Conservation (phyloP, 1,284 basidiomycete genomes). For the Filobasidium uniguttulatum region DNA sequence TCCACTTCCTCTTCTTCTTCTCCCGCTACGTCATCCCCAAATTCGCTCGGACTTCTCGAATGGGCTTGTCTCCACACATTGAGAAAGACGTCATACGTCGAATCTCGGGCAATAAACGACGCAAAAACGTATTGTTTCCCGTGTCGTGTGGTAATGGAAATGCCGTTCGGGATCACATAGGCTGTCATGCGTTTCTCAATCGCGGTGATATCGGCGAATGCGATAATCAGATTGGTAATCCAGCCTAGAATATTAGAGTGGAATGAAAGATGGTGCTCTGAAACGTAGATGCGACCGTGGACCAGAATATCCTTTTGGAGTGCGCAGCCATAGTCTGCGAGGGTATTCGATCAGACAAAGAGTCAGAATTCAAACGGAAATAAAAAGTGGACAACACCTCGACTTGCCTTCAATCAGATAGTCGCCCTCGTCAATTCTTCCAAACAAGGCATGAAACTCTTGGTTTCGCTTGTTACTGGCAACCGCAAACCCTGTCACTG, state of each 20-base stretch:
- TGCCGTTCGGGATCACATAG: slow-evolving; percentile 95
- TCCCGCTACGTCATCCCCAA: background rate
- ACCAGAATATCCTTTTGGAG: slow-evolving; percentile 90
- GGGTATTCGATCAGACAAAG: no score
- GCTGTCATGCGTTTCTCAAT: slow-evolving; percentile 98
- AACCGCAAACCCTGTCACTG: slow-evolving; percentile 85
- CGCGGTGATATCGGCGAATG: slow-evolving; percentile 75
- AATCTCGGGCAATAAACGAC: slow-evolving; percentile 90
- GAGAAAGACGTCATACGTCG: slow-evolving; percentile 86
- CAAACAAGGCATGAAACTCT: slow-evolving; percentile 90
- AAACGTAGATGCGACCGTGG: slow-evolving; percentile 90
- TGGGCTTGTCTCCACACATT: slow-evolving; percentile 91
- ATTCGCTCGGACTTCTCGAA: slow-evolving; percentile 49
- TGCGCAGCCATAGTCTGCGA: slow-evolving; percentile 86
- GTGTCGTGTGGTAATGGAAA: slow-evolving; percentile 71
- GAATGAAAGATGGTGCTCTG: slow-evolving; percentile 96
- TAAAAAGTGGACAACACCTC: background rate
- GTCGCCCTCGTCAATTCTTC: slow-evolving; percentile 79
- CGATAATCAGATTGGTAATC: slow-evolving; percentile 85
- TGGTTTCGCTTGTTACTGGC: slow-evolving; percentile 88
- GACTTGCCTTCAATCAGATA: slow-evolving; percentile 87
- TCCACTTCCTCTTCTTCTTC: background rate
- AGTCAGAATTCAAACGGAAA: background rate
- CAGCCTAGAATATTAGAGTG: slow-evolving; percentile 98
- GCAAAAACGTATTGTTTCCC: slow-evolving; percentile 77